Base-by-base conservation (phyloP, 2,329 filamentous ascomycete species). In the Claviceps citrina region DNA sequence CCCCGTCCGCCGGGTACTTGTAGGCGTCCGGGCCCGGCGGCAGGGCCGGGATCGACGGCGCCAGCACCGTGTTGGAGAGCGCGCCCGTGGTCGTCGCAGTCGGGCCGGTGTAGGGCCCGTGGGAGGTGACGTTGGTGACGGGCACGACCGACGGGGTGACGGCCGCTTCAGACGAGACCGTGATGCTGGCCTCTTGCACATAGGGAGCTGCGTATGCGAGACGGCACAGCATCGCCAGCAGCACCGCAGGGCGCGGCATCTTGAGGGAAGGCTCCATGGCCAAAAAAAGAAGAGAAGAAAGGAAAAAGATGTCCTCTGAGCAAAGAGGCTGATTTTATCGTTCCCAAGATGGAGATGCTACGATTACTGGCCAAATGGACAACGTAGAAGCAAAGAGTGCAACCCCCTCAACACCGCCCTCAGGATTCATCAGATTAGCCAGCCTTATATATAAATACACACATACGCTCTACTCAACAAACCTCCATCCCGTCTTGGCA, bases 1-100 rank as follows among this genome's bases (percentile, higher is more conserved):
- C 54, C 10, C 84, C 84, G 48, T 87, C 70, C 7, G 76, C 71
- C 8, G 79, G 79, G 54, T 91, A 91, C 36, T 73, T 71, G 28
- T 75, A 79, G 4, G 77, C 78, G 7, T 70, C 73, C 0, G 71
- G 67, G 24, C 70, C 68, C 0, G 77, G 67, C 9, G 76, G 74
- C 0, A 71, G 54, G 1, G 70, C 62, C 1, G 71, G 59, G 37
- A 89, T 70, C 1, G 70, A 71, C 0, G 72, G 57, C 0, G 71
- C 76, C 0, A 78, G 46, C 0, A 76, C 66, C 0, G 60, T 63
- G 3, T 70, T 79, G 7, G 67, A 70, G 3, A 81, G 56, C 18
- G 82, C 83, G 4, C 83, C 83, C 0, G 75, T 84, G 0, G 74
- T 81, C 0, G 78, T 82, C 0, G 67, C 57, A 0, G 78, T 61